These are phyloP conservation scores for Mycena pura DNA, from an alignment of 768 basidiomycete genomes.

Conservation along the genomic window DNA sequence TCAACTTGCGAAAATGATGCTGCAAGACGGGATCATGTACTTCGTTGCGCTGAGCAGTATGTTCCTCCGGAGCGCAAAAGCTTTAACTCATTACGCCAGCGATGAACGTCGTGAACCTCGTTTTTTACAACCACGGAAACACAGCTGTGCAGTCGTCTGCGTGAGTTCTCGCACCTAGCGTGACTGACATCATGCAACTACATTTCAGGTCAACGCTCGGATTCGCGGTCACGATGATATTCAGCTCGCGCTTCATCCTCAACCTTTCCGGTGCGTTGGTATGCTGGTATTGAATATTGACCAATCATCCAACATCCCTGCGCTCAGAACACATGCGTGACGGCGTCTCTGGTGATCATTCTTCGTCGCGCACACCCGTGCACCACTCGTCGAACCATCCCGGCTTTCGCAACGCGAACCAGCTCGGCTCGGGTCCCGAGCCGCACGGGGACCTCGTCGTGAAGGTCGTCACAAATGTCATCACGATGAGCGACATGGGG, in stretches of 20 bases:
- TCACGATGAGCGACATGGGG: slow-evolving; percentile 3
- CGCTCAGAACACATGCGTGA: background rate
- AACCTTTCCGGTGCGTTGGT: too few species aligned
- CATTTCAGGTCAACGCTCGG: background rate
- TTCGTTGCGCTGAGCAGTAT: slow-evolving; percentile 15
- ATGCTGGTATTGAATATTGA: background rate
- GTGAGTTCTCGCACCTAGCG: background rate
- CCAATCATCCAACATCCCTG: slow-evolving; percentile 4
- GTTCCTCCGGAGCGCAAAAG: background rate
- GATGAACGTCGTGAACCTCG: slow-evolving; percentile 19
- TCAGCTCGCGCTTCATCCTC: too few species aligned
- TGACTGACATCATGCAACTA: background rate
- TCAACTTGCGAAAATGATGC: slow-evolving; percentile 8
- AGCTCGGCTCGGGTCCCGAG: background rate
- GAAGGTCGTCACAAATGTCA: background rate
- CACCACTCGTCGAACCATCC: background rate
- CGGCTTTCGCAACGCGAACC: background rate
- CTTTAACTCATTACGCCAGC: background rate
- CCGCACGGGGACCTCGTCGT: background rate
- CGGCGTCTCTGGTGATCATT: background rate
- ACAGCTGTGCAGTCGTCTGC: slow-evolving; percentile 11
- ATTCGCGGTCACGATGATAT: slow-evolving; percentile 16
- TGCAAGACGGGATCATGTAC: slow-evolving; percentile 16
- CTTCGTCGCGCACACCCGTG: background rate
- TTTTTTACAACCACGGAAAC: slow-evolving; percentile 9